Evolutionary conservation across 306 rosid genomes (phyloP), one percentile per base, ranked within the genome.

Genomic region (Styphnolobium japonicum): DNA sequence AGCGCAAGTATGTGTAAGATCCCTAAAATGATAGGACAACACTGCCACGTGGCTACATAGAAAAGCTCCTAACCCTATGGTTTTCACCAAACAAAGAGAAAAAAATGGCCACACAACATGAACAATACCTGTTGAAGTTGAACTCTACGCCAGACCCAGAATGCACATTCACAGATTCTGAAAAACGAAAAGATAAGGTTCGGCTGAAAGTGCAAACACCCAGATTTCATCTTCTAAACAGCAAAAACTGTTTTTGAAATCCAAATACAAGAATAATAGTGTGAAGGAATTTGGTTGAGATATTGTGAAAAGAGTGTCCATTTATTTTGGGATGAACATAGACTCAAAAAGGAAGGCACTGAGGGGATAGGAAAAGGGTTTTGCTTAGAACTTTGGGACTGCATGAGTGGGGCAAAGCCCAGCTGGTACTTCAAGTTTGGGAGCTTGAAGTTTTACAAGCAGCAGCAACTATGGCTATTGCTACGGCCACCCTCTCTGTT

Each of bases 401-500:
- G 99, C 94, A 92, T 91, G 99, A 96, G 93, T 86, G 82, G 87
- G 88, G 66, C 58, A 71, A 88, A 73, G 31, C 58, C 82, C 72
- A 71, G 33, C 8, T 83, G 89, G 85, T 81, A 76, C 74, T 92
- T 89, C 90, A 83, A 86, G 92, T 69, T 76, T 76, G 72, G 90
- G 85, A 84, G 91, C 89, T 91, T 86, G 88, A 91, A 81, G 83
- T 57, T 78, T 84, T 52, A 67, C 33, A 61, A 86, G 78, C 81
- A 76, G 67, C 84, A 78, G 27, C 86, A 77, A 52, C 89, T 77
- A 86, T 90, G 96, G 93, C 87, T 85, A 82, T 81, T 77, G 81
- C 88, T 87, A 33, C 94, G 77, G 52, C 89, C 85, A 67, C 89
- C 76, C 53, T 77, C 76, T 73, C 80, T 83, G 49, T 77, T 67